phyloP scores from a whole-genome alignment of 2,329 filamentous ascomycete genomes.

The Apiospora koreana region DNA sequence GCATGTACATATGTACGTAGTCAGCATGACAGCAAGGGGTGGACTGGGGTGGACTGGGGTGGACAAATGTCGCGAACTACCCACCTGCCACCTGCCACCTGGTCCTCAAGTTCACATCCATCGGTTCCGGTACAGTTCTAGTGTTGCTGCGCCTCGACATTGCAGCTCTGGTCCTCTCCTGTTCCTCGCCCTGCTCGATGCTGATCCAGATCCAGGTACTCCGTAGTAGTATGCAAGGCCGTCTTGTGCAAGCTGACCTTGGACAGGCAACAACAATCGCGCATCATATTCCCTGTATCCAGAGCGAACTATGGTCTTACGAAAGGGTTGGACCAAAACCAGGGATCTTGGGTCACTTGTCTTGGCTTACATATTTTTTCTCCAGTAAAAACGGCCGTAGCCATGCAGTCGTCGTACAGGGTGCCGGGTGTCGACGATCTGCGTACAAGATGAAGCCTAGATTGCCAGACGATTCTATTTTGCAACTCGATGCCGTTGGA shows the following conservation, averaged over 20 bases:
- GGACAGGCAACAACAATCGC: too few relatives aligned
- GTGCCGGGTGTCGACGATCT: neutral
- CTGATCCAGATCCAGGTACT: neutral
- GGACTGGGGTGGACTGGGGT: neutral
- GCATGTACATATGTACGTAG: neutral
- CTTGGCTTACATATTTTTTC: slow-evolving; percentile 1
- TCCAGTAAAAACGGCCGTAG: neutral
- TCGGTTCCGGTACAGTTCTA: neutral
- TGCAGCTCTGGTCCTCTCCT: neutral
- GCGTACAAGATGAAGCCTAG: neutral
- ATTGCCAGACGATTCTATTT: neutral
- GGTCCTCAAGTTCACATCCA: neutral
- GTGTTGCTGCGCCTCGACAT: neutral
- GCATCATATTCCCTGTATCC: neutral
- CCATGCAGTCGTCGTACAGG: slow-evolving; percentile 6
- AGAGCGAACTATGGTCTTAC: neutral
- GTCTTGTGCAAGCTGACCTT: too few relatives aligned
- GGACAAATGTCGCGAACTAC: neutral
- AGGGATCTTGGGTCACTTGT: neutral
- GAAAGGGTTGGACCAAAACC: neutral
- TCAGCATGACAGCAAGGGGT: neutral
- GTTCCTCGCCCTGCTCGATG: neutral
- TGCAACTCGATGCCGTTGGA: neutral
- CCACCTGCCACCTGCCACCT: too few relatives aligned
- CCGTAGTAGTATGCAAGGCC: too few relatives aligned